Evolutionary conservation across 2,329 filamentous ascomycete genomes (phyloP).

Genomic region (Orbilia javanica): DNA sequence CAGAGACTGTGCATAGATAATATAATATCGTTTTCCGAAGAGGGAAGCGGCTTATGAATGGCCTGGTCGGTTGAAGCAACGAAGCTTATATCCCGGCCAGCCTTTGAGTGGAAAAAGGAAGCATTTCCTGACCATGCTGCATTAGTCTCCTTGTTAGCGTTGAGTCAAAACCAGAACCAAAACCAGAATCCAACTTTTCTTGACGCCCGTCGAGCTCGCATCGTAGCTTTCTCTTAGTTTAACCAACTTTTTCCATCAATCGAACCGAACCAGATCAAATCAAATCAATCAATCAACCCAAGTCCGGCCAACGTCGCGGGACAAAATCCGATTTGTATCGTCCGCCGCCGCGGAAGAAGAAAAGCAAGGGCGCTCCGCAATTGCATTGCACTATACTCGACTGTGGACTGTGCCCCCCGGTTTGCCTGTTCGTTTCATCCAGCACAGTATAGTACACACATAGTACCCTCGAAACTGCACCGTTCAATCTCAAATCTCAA

Average conservation of each 20-base stretch:
- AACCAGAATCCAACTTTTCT: constrained; percentile 17
- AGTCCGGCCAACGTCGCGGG: neutral
- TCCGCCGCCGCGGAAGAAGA: neutral
- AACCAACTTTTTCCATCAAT: constrained; percentile 23
- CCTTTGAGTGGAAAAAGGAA: constrained; percentile 32
- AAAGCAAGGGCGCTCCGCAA: constrained; percentile 10
- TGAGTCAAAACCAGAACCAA: constrained; percentile 31
- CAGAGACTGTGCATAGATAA: neutral
- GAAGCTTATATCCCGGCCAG: constrained; percentile 50
- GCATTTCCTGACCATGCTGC: constrained; percentile 15
- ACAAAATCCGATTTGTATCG: constrained; percentile 11
- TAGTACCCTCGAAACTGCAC: neutral
- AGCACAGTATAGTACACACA: too few relatives aligned
- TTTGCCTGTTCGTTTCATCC: constrained; percentile 10
- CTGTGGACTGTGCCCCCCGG: neutral
- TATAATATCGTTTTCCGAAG: constrained; percentile 38
- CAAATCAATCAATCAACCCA: constrained; percentile 4
- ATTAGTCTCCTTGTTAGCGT: constrained; percentile 32
- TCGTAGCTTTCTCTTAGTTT: constrained; percentile 24
- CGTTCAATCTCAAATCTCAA: neutral
- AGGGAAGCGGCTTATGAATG: constrained; percentile 39
- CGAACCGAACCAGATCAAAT: neutral
- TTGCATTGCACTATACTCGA: neutral
- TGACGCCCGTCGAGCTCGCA: constrained; percentile 27
- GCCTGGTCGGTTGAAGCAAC: constrained; percentile 17